Evolutionary conservation across 768 basidiomycete species (phyloP), one percentile per base, ranked within the genome.

Genomic region (Epithele typhae): DNA sequence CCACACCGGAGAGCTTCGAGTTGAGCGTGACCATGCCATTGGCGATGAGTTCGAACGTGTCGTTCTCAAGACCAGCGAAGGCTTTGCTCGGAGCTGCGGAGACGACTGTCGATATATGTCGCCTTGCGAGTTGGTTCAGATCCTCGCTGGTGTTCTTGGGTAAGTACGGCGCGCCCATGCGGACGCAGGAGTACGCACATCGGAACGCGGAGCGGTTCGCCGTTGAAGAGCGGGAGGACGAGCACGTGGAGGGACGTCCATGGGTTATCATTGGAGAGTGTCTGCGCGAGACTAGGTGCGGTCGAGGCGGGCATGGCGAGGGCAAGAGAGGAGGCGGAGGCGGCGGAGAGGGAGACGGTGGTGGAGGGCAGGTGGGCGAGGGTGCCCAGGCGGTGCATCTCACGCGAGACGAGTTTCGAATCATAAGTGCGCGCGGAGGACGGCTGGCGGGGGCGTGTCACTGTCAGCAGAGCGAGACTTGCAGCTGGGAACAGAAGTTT

Each of bases 21-120:
- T 90, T 92, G 19, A 97, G 73, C 2, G 92, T 97, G 41, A 92
- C 78, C 91, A 95, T 97, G 11, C 93, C 93, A 2, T 82, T 76
- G 1, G 80, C 79, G 45, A 95, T 86, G 38, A 97, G 74, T 50
- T 93, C 92, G 17, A 80, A 73, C 0, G 92, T 79, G 64, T 94
- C 92, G 44, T 76, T 68, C 46, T 89, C 87, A 10, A 97, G 76
- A 7, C 79, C 78, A 0, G 77, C 68, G 33, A 96, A 66, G 4
- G 91, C 86, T 51, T 79, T 84, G 3, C 86, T 77, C 0, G 89
- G 89, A 1, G 81, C 76, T 5, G 81, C 77, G 19, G 89, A 79
- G 2, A 92, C 75, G 6, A 84, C 82, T 7, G 78, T 69, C 45
- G 80, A 76, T 49, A 94, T 87, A 57, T 94, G 91, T 4, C 81